Base-by-base conservation (phyloP, 1,284 basidiomycete species). In the Heterobasidion annosum region DNA sequence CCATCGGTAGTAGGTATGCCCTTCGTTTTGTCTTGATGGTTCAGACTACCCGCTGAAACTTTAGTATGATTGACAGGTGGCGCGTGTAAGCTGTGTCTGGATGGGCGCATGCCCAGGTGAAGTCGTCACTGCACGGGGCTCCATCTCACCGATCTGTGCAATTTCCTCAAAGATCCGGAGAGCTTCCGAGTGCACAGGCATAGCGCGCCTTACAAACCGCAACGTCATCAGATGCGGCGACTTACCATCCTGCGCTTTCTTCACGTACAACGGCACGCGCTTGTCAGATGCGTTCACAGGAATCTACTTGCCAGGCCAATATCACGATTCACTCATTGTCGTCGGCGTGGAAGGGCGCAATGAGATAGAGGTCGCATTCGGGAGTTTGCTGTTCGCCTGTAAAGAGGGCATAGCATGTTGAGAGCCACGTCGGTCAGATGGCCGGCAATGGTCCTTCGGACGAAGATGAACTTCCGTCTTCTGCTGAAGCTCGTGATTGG, bases 71-170 rank as follows among this genome's bases (percentile, higher is more conserved):
- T 16, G n/a, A 34, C 54, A 86, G 84, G 85, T 5, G 82, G 78
- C 7, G 71, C 81, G n/a, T 85, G 82, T 60, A 71, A 71, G 13
- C 84, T 85, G 4, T 85, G 85, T 59, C 85, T 83, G 2, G 65
- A 68, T 0, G 83, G 77, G 69, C 75, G 84, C 19, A 72, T 85
- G 43, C 84, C 85, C 16, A 84, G 85, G 0, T 87, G 85, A 84
- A 82, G 87, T 61, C 69, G 85, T 44, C 70, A 77, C 34, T 84
- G 82, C 56, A 79, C 78, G 0, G 85, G 75, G 0, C 70, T 85
- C 19, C 84, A 87, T 60, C 73, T 87, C 37, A 84, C 87, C 62
- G 85, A 88, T 65, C 70, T 83, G 62, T 77, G 82, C 60, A 85
- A 85, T 62, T 88, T 85, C 72, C 85, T 79, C 60, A 82, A 86